Conservation (phyloP, 495 filamentous ascomycete genomes). For the Cercophora sp. region DNA sequence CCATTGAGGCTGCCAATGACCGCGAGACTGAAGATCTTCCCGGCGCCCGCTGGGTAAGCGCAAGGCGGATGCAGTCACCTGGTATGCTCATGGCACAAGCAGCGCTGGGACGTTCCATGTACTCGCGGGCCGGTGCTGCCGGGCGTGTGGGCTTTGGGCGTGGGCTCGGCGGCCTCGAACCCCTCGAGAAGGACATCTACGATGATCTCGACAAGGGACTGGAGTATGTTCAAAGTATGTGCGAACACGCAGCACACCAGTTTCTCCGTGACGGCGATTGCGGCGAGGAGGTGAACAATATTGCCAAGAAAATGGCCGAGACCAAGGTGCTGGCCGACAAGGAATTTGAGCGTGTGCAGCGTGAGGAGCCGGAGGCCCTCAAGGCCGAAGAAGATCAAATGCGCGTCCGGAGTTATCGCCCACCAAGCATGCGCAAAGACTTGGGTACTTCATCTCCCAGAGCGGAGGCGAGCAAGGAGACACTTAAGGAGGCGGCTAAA, state of each 20-base stretch:
- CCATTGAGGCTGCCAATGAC: neutral
- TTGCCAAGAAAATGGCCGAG: constrained; percentile 55
- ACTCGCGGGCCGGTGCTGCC: constrained; percentile 15
- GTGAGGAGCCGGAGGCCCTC: constrained; percentile 29
- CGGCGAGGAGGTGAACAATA: constrained; percentile 63
- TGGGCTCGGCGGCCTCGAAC: constrained; percentile 1
- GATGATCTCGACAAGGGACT: constrained; percentile 71
- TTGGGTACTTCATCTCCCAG: constrained; percentile 6
- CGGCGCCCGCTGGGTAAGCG: constrained; percentile 29
- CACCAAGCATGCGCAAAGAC: constrained; percentile 30
- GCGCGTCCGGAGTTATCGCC: constrained; percentile 24
- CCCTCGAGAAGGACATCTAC: constrained; percentile 45
- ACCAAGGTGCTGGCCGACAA: constrained; percentile 55
- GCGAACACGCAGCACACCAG: constrained; percentile 81
- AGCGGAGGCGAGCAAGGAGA: constrained; percentile 14
- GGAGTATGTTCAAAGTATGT: constrained; percentile 73
- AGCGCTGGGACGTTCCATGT: constrained; percentile 12
- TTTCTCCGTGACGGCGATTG: constrained; percentile 83
- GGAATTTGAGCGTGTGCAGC: constrained; percentile 52
- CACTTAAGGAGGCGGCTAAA: neutral
- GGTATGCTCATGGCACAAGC: constrained; percentile 11
- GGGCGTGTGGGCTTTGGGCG: neutral
- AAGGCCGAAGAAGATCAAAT: constrained; percentile 21
- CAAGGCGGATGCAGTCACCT: constrained; percentile 23
- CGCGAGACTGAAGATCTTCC: constrained; percentile 12